Conservation (phyloP, 257 asterid species). For the Nicotiana tomentosiformis region DNA sequence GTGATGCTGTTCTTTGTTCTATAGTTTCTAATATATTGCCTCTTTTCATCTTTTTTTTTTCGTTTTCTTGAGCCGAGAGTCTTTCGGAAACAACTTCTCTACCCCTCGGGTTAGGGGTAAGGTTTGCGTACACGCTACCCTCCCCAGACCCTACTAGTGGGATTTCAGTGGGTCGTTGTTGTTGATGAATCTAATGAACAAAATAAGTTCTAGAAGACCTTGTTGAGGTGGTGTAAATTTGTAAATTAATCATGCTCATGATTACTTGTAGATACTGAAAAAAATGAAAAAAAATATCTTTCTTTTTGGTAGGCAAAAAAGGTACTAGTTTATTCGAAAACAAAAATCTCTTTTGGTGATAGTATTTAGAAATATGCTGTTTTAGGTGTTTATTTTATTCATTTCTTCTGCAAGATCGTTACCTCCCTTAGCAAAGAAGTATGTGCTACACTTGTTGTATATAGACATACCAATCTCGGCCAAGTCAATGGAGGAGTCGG, state of each 20-base stretch:
- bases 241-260: not conserved
- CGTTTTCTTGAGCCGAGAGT: too few species aligned
- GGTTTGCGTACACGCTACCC: too few species aligned
- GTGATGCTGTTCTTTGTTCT: too few species aligned
- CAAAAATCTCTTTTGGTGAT: not conserved
- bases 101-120: too few species aligned
- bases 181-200: not conserved
- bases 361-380: not conserved
- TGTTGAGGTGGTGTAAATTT: not conserved
- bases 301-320: too few species aligned
- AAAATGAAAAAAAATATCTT: too few species aligned
- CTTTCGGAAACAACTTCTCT: too few species aligned
- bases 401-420: constrained; percentile 46
- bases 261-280: not conserved
- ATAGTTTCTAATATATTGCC: too few species aligned
- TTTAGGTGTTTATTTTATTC: constrained; percentile 2
- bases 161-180: too few species aligned
- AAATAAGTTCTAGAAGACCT: not conserved
- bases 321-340: too few species aligned
- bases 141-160: too few species aligned
- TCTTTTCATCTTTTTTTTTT: too few species aligned
- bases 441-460: constrained; percentile 68
- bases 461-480: constrained; percentile 62
- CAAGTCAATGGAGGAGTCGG: constrained; percentile 84
- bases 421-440: constrained; percentile 95